Conservation (phyloP, 495 filamentous ascomycete species). For the Penicillium roqueforti region DNA sequence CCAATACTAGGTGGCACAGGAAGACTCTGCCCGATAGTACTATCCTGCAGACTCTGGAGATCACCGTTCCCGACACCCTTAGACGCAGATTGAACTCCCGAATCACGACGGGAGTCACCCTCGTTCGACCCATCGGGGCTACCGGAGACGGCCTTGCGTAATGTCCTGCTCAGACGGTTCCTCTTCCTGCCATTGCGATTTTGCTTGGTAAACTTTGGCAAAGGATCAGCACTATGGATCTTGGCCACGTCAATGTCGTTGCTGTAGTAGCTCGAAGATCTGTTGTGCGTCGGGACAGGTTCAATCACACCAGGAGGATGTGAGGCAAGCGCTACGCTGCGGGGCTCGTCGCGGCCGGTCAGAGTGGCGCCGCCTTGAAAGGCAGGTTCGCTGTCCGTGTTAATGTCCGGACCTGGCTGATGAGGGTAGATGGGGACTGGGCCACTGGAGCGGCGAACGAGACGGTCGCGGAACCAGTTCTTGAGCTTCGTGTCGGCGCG, state of each 20-base stretch:
- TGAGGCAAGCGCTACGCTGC: slow-evolving; percentile 30
- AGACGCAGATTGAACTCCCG: slow-evolving; percentile 34
- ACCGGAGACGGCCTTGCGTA: slow-evolving; percentile 25
- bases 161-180: slow-evolving; percentile 22
- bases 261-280: slow-evolving; percentile 13
- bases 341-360: slow-evolving; percentile 14
- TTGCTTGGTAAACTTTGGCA: slow-evolving; percentile 1
- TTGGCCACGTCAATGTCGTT: slow-evolving; percentile 11
- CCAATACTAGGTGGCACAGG: slow-evolving; percentile 35
- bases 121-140: slow-evolving; percentile 21
- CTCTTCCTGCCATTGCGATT: slow-evolving; percentile 21
- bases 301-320: slow-evolving; percentile 31
- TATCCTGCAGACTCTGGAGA: slow-evolving; percentile 42
- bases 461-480: slow-evolving; percentile 29
- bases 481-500: slow-evolving; percentile 28
- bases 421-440: slow-evolving; percentile 22
- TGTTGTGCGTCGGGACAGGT: slow-evolving; percentile 15
- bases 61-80: slow-evolving; percentile 33
- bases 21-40: slow-evolving; percentile 46
- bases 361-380: slow-evolving; percentile 25
- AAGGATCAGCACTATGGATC: slow-evolving; percentile 16
- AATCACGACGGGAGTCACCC: slow-evolving; percentile 33
- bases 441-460: slow-evolving; percentile 21
- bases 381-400: slow-evolving; percentile 14
- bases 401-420: slow-evolving; percentile 23